A percentile compares a stretch with the other conserved stretches of the same genome.
Evolutionary conservation across 164 flowering plant genomes (phyloP).

Genomic region (Aristolochia californica): DNA sequence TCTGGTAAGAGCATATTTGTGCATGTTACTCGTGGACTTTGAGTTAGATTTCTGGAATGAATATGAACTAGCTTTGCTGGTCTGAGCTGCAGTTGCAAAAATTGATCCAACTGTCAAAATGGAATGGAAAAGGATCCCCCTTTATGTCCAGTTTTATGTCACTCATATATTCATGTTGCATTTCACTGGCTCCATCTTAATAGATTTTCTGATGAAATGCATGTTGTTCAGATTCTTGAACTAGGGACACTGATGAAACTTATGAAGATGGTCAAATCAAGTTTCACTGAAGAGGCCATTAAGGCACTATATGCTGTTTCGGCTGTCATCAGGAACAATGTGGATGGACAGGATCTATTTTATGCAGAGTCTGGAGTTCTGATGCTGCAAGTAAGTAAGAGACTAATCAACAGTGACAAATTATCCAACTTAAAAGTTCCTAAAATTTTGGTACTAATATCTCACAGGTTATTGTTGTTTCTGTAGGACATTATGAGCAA

Average conservation of each 20-base stretch:
- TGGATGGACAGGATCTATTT: conserved; percentile 58
- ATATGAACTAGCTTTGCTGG: no score
- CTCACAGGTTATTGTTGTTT: neutral
- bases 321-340: conserved; percentile 61
- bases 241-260: conserved; percentile 60
- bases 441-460: no score
- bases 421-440: no score
- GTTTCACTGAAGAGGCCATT: conserved; percentile 52
- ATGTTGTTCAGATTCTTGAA: conserved; percentile 41
- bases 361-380: conserved; percentile 51
- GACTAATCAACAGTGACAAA: neutral
- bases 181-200: no score
- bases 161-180: no score
- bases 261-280: conserved; percentile 63
- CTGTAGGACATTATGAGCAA: conserved; percentile 66
- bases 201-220: neutral
- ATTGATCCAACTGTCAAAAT: no score
- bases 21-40: no score
- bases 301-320: conserved; percentile 92
- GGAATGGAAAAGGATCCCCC: no score
- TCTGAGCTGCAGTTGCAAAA: no score
- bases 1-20: neutral
- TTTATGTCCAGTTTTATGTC: no score
- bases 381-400: conserved; percentile 62
- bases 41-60: no score